Percentiles rank a stretch among this genome's conserved stretches.
phyloP scores from a whole-genome alignment of 306 rosid genomes.

The Echinosophora koreensis region DNA sequence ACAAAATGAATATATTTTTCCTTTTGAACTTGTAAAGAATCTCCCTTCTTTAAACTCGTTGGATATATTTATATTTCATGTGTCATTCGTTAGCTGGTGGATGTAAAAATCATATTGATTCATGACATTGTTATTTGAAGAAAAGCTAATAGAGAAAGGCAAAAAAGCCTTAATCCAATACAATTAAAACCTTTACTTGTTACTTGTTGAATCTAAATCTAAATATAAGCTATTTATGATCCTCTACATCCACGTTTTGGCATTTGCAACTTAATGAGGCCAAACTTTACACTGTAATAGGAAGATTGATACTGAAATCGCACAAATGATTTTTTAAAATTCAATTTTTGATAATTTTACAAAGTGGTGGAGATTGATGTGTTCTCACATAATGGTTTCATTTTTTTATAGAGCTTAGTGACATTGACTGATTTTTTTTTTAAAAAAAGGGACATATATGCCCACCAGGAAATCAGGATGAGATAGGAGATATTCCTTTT shows the following conservation, averaged over 20 bases:
- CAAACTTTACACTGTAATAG: too few species aligned
- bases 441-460: too few species aligned
- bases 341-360: too few species aligned
- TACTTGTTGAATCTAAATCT: not conserved
- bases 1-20: slow-evolving; percentile 7
- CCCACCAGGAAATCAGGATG: not conserved
- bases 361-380: too few species aligned
- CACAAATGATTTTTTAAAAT: too few species aligned
- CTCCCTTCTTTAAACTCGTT: not conserved
- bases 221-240: not conserved
- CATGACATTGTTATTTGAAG: not conserved
- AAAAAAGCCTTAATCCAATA: not conserved
- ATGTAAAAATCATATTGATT: not conserved
- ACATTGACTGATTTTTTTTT: too few species aligned
- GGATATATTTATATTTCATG: not conserved
- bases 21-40: not conserved
- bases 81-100: not conserved
- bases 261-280: too few species aligned
- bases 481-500: too few species aligned
- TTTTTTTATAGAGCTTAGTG: too few species aligned
- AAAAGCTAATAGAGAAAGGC: not conserved
- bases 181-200: not conserved
- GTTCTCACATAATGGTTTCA: too few species aligned
- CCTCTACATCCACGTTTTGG: not conserved
- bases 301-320: too few species aligned